These are phyloP conservation scores for Trichoderma atroviride DNA, from an alignment of 2,329 filamentous ascomycete genomes.

Conservation along the genomic window DNA sequence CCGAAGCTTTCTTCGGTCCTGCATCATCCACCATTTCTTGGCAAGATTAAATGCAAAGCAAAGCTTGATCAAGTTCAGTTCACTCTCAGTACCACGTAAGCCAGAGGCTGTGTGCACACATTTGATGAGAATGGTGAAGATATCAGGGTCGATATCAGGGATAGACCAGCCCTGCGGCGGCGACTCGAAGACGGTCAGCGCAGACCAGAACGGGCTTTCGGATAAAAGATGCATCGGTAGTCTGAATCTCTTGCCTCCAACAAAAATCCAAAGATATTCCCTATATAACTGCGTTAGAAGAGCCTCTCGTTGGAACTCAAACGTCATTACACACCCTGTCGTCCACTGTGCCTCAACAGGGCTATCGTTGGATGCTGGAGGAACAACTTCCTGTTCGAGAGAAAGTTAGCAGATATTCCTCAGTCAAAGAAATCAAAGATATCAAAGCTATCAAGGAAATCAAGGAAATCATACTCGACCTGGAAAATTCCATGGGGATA, in stretches of 20 bases:
- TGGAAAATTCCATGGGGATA: not conserved
- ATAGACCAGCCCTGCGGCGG: constrained; percentile 25
- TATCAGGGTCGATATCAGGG: constrained; percentile 23
- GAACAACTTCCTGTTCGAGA: not conserved
- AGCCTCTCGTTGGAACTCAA: not conserved
- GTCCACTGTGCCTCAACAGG: constrained; percentile 1
- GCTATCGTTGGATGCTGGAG: not conserved
- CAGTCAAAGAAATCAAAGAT: not conserved
- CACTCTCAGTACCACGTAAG: constrained; percentile 31
- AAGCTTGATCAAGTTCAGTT: constrained; percentile 33
- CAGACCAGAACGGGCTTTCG: constrained; percentile 20
- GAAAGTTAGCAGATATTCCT: not conserved
- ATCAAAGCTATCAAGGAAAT: not conserved
- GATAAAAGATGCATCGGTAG: constrained; percentile 25
- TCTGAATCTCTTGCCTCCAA: constrained; percentile 1
- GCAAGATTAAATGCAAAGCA: constrained; percentile 29
- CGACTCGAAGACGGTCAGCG: not conserved
- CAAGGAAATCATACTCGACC: not conserved
- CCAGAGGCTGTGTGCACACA: constrained; percentile 27
- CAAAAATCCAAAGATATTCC: not conserved
- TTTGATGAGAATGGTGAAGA: constrained; percentile 33
- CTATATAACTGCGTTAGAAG: not conserved
- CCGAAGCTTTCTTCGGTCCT: constrained; percentile 30
- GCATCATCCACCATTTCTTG: constrained; percentile 27
- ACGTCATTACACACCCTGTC: not conserved